These are phyloP conservation scores for Sphaceloma murrayae DNA, from an alignment of 2,329 filamentous ascomycete genomes.

Conservation along the genomic window DNA sequence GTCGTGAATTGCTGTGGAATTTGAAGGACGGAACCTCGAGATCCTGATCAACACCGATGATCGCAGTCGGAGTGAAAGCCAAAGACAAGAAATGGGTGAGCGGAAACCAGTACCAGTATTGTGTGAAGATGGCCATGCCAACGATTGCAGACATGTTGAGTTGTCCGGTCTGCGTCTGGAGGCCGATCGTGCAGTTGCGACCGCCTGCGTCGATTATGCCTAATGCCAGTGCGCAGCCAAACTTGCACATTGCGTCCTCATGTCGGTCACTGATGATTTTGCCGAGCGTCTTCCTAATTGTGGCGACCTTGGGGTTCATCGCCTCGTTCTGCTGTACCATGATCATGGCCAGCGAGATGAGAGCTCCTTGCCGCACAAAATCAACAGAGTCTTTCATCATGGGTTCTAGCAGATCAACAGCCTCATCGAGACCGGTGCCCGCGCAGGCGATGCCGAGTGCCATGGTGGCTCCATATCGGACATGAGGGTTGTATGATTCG, in stretches of 20 bases:
- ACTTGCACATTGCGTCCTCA: conserved; percentile 99
- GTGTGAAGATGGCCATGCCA: conserved; percentile 94
- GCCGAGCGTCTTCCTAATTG: conserved; percentile 83
- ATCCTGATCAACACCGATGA: conserved; percentile 90
- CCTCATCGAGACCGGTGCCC: conserved; percentile 89
- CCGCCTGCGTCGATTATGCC: conserved; percentile 97
- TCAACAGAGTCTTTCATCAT: conserved; percentile 99
- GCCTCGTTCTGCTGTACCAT: conserved; percentile 98
- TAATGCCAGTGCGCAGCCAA: conserved; percentile 84
- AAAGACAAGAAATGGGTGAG: conserved; percentile 95
- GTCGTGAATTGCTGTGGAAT: conserved; percentile 88
- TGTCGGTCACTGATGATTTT: conserved; percentile 92
- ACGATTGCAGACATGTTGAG: conserved; percentile 98
- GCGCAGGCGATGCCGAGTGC: conserved; percentile 96
- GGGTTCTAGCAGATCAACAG: conserved; percentile 90
- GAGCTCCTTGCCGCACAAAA: conserved; percentile 91
- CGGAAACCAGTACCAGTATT: conserved; percentile 99
- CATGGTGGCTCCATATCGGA: conserved; percentile 96
- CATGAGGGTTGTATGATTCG: conserved; percentile 97
- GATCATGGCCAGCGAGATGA: conserved; percentile 94
- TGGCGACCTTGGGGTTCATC: conserved; percentile 92
- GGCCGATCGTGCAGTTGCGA: conserved; percentile 93
- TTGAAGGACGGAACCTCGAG: conserved; percentile 90
- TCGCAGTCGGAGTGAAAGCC: conserved; percentile 90
- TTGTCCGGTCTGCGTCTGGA: conserved; percentile 96